Evolutionary conservation across 2,329 filamentous ascomycete genomes (phyloP).

Genomic region (Karstenula rhodostoma): DNA sequence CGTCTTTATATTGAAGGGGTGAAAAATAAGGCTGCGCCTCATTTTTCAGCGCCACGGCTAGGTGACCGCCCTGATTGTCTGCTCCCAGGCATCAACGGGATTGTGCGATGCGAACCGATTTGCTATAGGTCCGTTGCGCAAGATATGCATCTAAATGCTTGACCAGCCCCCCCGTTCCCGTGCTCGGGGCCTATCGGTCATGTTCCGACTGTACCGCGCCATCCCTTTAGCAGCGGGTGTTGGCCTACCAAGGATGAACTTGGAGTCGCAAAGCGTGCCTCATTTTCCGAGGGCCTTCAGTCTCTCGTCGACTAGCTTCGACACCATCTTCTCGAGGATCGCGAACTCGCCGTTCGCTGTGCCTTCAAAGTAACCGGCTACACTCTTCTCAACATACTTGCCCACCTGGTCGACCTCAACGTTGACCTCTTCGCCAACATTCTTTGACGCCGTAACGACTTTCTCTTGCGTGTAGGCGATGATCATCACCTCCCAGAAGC

Average conservation of each 20-base stretch:
- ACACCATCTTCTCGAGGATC: constrained; percentile 62
- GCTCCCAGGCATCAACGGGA: constrained; percentile 17
- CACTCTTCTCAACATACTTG: constrained; percentile 90
- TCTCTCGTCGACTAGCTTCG: constrained; percentile 77
- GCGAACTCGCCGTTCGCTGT: constrained; percentile 59
- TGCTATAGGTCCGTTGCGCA: constrained; percentile 5
- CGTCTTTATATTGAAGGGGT: constrained; percentile 29
- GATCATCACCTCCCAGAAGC: constrained; percentile 95
- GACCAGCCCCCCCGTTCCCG: not conserved
- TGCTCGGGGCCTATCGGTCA: not conserved
- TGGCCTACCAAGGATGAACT: not conserved
- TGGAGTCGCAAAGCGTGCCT: not conserved
- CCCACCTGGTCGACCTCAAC: constrained; percentile 90
- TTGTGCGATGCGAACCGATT: constrained; percentile 10
- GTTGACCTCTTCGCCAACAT: constrained; percentile 82
- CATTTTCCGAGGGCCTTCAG: constrained; percentile 55
- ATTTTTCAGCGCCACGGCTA: constrained; percentile 39
- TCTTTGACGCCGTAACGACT: constrained; percentile 82
- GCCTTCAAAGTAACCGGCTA: constrained; percentile 77
- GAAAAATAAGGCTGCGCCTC: constrained; percentile 44
- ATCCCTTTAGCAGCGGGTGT: not conserved
- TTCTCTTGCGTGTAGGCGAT: constrained; percentile 96
- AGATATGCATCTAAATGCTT: not conserved
- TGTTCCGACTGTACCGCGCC: not conserved
- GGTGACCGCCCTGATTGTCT: constrained; percentile 33